Evolutionary conservation across 2,329 filamentous ascomycete genomes (phyloP).

Genomic region (Didymella lethalis): DNA sequence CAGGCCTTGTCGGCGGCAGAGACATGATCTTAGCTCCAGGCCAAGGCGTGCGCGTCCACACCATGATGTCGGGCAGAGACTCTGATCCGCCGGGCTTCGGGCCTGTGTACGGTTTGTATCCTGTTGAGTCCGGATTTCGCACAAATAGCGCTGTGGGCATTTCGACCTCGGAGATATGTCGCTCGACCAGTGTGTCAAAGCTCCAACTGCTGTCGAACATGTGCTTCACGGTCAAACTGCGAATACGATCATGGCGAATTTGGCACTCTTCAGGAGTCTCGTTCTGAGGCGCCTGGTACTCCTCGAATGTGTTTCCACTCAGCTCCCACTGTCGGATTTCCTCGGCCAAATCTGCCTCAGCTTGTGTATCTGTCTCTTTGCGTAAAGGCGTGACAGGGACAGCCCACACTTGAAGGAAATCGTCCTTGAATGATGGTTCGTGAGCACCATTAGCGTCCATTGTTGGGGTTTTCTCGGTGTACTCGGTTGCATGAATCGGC

Average conservation of each 20-base stretch:
- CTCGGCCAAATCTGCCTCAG: slow-evolving; percentile 33
- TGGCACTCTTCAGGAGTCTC: slow-evolving; percentile 48
- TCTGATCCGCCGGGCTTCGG: slow-evolving; percentile 64
- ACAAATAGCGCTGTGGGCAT: slow-evolving; percentile 76
- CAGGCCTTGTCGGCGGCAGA: slow-evolving; percentile 74
- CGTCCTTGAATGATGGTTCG: slow-evolving; percentile 75
- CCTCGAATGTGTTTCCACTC: slow-evolving; percentile 43
- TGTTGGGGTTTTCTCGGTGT: slow-evolving; percentile 48
- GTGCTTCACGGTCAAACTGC: slow-evolving; percentile 70
- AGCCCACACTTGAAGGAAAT: slow-evolving; percentile 84
- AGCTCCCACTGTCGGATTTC: slow-evolving; percentile 35
- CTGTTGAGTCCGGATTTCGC: slow-evolving; percentile 66
- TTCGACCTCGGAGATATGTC: slow-evolving; percentile 69
- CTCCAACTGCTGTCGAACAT: slow-evolving; percentile 84
- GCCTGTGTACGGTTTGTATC: slow-evolving; percentile 73
- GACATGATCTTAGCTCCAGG: slow-evolving; percentile 70
- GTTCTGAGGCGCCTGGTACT: slow-evolving; percentile 37
- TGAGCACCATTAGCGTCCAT: slow-evolving; percentile 48
- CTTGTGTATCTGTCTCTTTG: slow-evolving; percentile 15
- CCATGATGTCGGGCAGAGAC: slow-evolving; percentile 69
- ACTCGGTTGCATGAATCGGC: slow-evolving; percentile 75
- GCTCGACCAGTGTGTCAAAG: slow-evolving; percentile 73
- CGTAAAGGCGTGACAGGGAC: slow-evolving; percentile 65
- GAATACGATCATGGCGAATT: slow-evolving; percentile 58
- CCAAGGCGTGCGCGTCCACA: slow-evolving; percentile 80